Conservation (phyloP, 257 asterid species). For the Asclepias syriaca region DNA sequence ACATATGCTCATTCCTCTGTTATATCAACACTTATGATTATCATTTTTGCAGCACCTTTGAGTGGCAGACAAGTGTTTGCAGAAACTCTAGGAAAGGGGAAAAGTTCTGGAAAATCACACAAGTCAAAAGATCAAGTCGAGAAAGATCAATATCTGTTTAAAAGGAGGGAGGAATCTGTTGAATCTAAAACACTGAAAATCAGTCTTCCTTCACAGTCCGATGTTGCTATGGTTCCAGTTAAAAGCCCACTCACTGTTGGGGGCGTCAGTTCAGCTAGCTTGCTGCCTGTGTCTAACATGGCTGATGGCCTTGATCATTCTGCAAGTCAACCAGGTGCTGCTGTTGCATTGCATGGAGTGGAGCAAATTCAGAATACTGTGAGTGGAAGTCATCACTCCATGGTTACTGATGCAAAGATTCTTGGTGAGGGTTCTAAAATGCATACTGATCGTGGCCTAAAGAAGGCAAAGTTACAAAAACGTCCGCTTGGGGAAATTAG, state of each 20-base stretch:
- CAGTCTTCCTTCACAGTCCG: constrained; percentile 30
- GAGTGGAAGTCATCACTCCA: constrained; percentile 14
- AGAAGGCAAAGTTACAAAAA: constrained; percentile 50
- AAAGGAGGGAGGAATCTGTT: constrained; percentile 62
- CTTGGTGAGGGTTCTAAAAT: constrained; percentile 30
- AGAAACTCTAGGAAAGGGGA: constrained; percentile 40
- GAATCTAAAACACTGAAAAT: constrained; percentile 41
- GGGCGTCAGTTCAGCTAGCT: constrained; percentile 22
- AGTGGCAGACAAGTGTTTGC: constrained; percentile 42
- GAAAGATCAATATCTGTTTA: constrained; percentile 33
- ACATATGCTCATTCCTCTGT: neutral
- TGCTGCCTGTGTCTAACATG: constrained; percentile 29
- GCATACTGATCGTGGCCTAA: constrained; percentile 32
- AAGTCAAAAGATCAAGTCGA: constrained; percentile 28
- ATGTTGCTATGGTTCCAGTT: constrained; percentile 31
- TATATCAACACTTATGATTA: neutral
- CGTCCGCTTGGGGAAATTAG: constrained; percentile 42
- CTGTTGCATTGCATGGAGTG: constrained; percentile 13
- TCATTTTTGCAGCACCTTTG: constrained; percentile 34
- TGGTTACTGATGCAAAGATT: constrained; percentile 13
- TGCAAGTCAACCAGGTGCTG: constrained; percentile 25
- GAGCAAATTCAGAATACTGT: constrained; percentile 17
- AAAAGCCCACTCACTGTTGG: constrained; percentile 17
- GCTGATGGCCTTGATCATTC: constrained; percentile 34
- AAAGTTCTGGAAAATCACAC: constrained; percentile 25